Evolutionary conservation across 345 rosid genomes (phyloP), one percentile per base, ranked within the genome.

Genomic region (Nephelium lappaceum): DNA sequence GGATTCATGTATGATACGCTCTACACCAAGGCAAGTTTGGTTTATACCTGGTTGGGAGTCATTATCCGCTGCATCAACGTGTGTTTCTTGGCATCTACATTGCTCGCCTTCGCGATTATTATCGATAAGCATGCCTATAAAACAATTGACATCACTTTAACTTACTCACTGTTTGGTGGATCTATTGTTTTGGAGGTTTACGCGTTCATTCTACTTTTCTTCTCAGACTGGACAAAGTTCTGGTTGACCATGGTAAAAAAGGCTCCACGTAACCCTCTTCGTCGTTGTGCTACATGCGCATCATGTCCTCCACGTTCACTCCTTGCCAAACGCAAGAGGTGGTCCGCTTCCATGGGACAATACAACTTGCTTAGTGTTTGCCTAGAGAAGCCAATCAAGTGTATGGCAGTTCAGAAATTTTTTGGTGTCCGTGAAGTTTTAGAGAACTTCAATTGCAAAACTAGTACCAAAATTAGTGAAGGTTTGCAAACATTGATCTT

Each of bases 1-100:
- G 79, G 38, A 3, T 76, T 76, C 41, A 27, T 81, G 72, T 81
- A 76, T 36, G 83, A 81, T 21, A 71, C 43, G 23, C 83, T 81
- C 11, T 81, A 70, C 73, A 81, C 80, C 4, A 76, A 80, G 75
- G 69, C 76, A 1, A 74, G 31, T 4, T 55, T 81, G 2, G 71
- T 53, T 49, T 76, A 81, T 38, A 63, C 80, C 6, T 7, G 7
- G 47, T 21, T 14, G 0, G 80, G 83, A 41, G 14, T 81, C 10
- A 5, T 70, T 0, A 39, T 81, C 55, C 80, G 77, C 0, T 2
- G 8, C 19, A 64, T 75, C 42, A 53, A 43, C 21, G 69, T 75
- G 64, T 62, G 64, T 51, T 62, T 66, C 36, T 51, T 71, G 42
- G 39, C 67, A 15, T 1, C 21, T 14, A 25, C 80, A 14, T 55